These are phyloP conservation scores for Pneumocystis canis DNA, from an alignment of 1,139 yeast species.

Conservation along the genomic window DNA sequence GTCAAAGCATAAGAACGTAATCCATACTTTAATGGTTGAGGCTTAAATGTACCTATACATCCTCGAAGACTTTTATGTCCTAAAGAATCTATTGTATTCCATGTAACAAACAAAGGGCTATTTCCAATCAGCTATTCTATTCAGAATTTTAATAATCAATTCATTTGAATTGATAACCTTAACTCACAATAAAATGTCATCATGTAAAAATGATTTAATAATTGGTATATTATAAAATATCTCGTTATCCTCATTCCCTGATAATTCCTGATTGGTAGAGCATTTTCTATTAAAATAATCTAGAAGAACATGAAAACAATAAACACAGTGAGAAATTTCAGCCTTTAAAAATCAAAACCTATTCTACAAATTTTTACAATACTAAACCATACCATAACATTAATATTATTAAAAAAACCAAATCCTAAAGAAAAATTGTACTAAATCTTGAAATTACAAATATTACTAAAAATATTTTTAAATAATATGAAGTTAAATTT, in stretches of 20 bases:
- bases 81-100: background rate
- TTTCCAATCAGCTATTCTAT: background rate
- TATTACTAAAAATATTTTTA: background rate
- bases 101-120: slow-evolving; percentile 2
- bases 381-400: background rate
- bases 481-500: background rate
- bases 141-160: background rate
- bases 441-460: no score
- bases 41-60: slow-evolving; percentile 76
- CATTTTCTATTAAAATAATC: background rate
- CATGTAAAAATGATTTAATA: background rate
- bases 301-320: background rate
- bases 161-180: background rate
- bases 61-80: slow-evolving; percentile 47
- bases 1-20: slow-evolving; percentile 46
- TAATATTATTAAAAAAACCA: background rate
- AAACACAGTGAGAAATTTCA: background rate
- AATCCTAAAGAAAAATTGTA: background rate
- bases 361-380: background rate
- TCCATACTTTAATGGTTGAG: slow-evolving; percentile 39
- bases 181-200: background rate
- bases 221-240: background rate
- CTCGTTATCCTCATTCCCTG: background rate
- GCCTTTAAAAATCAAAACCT: background rate
- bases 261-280: background rate